Percentiles rank a stretch among this genome's conserved stretches.
These are phyloP conservation scores for Anthracocystis panici-leucophaei DNA, from an alignment of 1,284 basidiomycete genomes.

Conservation along the genomic window DNA sequence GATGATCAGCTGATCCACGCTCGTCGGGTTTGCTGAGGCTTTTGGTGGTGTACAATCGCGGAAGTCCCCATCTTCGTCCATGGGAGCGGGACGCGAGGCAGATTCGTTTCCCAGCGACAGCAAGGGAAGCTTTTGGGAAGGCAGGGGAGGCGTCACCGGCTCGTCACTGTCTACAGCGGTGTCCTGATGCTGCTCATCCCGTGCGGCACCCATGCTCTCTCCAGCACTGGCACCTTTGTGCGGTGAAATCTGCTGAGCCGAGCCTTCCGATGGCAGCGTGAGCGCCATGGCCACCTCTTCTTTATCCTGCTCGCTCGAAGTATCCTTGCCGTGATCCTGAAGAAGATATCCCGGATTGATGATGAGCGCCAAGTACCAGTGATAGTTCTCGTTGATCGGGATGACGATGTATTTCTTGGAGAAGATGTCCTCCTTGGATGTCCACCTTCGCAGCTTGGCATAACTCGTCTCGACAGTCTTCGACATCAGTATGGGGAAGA, in stretches of 20 bases:
- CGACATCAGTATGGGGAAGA: conserved; percentile 90
- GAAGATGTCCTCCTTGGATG: conserved; percentile 86
- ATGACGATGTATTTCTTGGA: conserved; percentile 90
- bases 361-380: conserved; percentile 98
- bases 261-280: background rate
- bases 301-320: conserved; percentile 27
- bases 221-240: background rate
- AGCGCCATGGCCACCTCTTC: conserved; percentile 20
- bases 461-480: conserved; percentile 75
- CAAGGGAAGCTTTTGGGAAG: conserved; percentile 5
- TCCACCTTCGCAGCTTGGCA: conserved; percentile 92
- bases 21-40: background rate
- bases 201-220: background rate
- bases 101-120: background rate
- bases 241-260: background rate
- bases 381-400: conserved; percentile 94
- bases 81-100: conserved; percentile 5
- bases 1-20: conserved; percentile 42
- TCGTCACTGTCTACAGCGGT: conserved; percentile 1
- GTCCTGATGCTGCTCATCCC: background rate
- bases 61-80: conserved; percentile 18
- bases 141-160: conserved; percentile 15
- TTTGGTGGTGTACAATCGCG: conserved; percentile 6
- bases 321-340: conserved; percentile 9
- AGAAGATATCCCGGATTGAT: conserved; percentile 76